Conservation (phyloP, 306 rosid genomes). For the Cyclanthera cordifolia region DNA sequence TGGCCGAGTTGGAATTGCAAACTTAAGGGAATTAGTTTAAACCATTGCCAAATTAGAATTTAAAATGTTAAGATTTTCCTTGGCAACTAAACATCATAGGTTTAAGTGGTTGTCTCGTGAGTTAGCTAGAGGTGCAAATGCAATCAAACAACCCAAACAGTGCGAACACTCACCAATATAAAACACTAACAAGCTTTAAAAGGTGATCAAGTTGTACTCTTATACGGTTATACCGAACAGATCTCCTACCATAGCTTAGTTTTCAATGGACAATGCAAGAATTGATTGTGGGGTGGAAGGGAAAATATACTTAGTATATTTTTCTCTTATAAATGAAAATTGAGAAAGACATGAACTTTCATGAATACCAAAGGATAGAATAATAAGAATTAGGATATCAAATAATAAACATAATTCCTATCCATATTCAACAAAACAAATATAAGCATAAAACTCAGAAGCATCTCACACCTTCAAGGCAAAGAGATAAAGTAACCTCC, state of each 20-base stretch:
- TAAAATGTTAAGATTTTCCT: neutral
- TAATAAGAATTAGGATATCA: neutral
- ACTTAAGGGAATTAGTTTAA: no score
- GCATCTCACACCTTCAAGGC: conserved; percentile 60
- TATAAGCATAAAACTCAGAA: neutral
- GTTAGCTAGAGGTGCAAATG: neutral
- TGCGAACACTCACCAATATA: neutral
- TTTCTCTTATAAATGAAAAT: neutral
- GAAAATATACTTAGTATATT: neutral
- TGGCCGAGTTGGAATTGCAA: no score
- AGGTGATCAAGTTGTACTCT: neutral
- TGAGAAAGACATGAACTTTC: neutral
- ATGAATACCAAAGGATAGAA: neutral
- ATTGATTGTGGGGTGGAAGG: neutral
- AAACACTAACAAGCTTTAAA: neutral
- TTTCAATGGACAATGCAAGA: neutral
- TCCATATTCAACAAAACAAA: neutral
- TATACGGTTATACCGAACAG: no score
- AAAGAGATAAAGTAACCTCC: conserved; percentile 54
- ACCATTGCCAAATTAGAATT: neutral
- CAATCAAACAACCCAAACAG: no score
- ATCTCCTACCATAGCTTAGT: neutral
- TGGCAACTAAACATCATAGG: neutral
- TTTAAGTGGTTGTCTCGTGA: neutral
- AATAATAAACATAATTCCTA: neutral